Evolutionary conservation across 2,329 filamentous ascomycete genomes (phyloP).

Genomic region (Pseudocercospora cruenta): DNA sequence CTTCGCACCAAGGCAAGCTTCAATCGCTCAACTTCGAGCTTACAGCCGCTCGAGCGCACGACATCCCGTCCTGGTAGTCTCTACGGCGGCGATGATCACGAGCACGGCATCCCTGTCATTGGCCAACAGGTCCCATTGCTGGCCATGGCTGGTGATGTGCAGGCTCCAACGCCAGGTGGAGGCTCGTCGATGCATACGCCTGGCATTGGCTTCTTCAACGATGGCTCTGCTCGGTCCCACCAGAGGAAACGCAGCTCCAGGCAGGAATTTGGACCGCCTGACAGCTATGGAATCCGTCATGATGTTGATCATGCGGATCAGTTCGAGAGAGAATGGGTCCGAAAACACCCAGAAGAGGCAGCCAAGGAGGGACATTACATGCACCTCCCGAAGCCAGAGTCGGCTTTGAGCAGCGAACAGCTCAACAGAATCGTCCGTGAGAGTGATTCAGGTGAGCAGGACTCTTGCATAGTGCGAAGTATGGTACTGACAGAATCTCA

Average conservation of each 20-base stretch:
- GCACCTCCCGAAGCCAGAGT: slow-evolving; percentile 69
- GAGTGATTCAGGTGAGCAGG: slow-evolving; percentile 58
- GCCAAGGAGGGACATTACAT: slow-evolving; percentile 75
- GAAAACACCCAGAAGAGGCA: slow-evolving; percentile 82
- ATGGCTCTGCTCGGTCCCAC: slow-evolving; percentile 60
- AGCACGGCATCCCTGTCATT: slow-evolving; percentile 89
- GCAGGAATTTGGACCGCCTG: slow-evolving; percentile 74
- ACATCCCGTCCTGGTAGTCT: slow-evolving; percentile 59
- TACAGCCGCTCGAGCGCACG: slow-evolving; percentile 43
- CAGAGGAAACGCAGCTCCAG: slow-evolving; percentile 71
- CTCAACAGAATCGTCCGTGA: slow-evolving; percentile 86
- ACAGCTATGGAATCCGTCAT: slow-evolving; percentile 91
- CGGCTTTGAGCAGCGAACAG: slow-evolving; percentile 85
- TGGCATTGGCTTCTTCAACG: slow-evolving; percentile 58
- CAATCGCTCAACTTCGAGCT: slow-evolving; percentile 50
- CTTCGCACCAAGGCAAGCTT: slow-evolving; percentile 67
- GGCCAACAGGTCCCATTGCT: slow-evolving; percentile 93
- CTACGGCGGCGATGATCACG: slow-evolving; percentile 63
- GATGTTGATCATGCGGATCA: slow-evolving; percentile 75
- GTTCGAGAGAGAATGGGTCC: slow-evolving; percentile 88
- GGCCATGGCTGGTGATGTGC: slow-evolving; percentile 88
- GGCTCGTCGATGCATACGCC: slow-evolving; percentile 45
- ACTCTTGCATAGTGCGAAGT: background rate
- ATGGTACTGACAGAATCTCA: slow-evolving; percentile 22
- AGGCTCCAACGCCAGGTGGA: slow-evolving; percentile 84